Evolutionary conservation across 306 rosid species (phyloP).

Genomic region (Sicyos baderoa): DNA sequence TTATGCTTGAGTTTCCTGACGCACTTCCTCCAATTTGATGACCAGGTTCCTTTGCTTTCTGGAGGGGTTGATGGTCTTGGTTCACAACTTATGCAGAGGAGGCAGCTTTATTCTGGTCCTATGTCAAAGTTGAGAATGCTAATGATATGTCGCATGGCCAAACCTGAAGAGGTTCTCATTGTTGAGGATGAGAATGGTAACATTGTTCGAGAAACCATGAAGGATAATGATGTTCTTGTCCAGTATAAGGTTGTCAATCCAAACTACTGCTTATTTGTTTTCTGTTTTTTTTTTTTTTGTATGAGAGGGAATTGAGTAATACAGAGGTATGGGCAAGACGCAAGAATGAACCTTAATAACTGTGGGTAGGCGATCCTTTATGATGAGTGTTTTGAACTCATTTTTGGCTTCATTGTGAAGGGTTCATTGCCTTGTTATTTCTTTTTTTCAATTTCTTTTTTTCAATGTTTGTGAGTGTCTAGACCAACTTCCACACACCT

Average conservation of each 20-base stretch:
- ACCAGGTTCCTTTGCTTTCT: constrained; percentile 63
- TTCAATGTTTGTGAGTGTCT: too few relatives aligned
- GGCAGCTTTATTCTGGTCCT: constrained; percentile 70
- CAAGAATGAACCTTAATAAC: background rate
- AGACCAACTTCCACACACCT: too few relatives aligned
- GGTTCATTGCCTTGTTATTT: too few relatives aligned
- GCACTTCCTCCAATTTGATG: constrained; percentile 9
- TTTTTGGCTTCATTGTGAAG: too few relatives aligned
- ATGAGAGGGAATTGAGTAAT: background rate
- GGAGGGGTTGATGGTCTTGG: constrained; percentile 83
- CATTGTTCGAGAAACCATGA: constrained; percentile 94
- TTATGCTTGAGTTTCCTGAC: background rate
- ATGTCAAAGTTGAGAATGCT: constrained; percentile 97
- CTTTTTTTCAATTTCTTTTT: too few relatives aligned
- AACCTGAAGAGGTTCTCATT: constrained; percentile 98
- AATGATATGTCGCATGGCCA: constrained; percentile 97
- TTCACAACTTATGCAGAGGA: constrained; percentile 65
- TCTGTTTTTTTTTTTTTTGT: background rate
- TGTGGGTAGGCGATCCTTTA: background rate
- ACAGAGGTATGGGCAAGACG: background rate
- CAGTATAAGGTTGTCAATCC: constrained; percentile 69
- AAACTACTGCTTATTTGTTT: background rate
- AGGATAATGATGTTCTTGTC: constrained; percentile 98
- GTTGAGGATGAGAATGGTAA: constrained; percentile 99
- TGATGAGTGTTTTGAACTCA: background rate